Base-by-base conservation (phyloP, 208 protist genomes). In the Wallacemonas sp. region DNA sequence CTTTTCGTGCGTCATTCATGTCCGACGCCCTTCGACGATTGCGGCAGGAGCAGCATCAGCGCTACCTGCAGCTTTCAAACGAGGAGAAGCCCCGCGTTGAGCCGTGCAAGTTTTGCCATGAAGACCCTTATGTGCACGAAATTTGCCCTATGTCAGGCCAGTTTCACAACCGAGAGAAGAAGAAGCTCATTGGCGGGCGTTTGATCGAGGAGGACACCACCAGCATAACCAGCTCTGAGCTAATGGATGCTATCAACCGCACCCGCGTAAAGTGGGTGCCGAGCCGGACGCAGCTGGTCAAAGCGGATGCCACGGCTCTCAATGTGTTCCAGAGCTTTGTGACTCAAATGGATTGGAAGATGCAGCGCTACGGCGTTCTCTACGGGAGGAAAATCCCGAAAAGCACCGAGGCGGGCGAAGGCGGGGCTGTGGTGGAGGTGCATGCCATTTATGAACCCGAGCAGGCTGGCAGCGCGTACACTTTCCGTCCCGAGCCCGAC, bases 311-410 rank as follows among this genome's bases (percentile, higher is more conserved):
- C 12, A 62, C 71, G 30, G 78, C 88, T 15, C 61, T 94, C 33
- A 92, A 91, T 64, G 80, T 96, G 2, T 95, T 96, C 62, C 86
- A 96, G 63, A 94, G 74, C 44, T 96, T 90, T 62, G 79, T 84
- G 34, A 71, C 72, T 1, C 77, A 84, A 62, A 69, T 88, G 49
- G 76, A 88, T 46, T 93, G 88, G 86, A 70, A 77, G 24, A 21
- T 94, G 68, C 84, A 94, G 73, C 84, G 88, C 12, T 93, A 93
- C 69, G 91, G 86, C 30, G 80, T 95, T 36, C 68, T 96, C 30
- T 96, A 96, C 72, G 91, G 91, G n/a, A n/a, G n/a, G n/a, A n/a
- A n/a, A n/a, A n/a, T n/a, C 34, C 17, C 12, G 6, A 15, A 58
- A 17, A 39, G 30, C 30, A 21, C n/a, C 14, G 74, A 56, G 8